Evolutionary conservation across 768 basidiomycete species (phyloP), one percentile per base, ranked within the genome.

Genomic region (Suillus luteus): DNA sequence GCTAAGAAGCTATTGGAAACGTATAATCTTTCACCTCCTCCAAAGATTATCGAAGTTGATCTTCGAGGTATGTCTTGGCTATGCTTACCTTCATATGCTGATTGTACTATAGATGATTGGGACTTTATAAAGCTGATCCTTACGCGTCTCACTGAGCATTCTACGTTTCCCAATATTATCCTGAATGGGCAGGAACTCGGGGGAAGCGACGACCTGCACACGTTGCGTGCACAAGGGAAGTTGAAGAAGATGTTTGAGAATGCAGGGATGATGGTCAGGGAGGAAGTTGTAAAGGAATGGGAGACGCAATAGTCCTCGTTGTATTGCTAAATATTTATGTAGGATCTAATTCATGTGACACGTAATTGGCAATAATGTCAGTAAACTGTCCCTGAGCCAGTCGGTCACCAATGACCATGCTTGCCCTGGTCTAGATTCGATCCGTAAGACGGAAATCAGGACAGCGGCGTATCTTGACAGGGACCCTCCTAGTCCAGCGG

Each of bases 161-260:
- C 81, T 8, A 93, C 92, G 4, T 92, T 93, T 72, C 92, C 92
- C 1, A 94, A 94, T 66, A 77, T 91, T 61, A 67, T 94, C 33
- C 69, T 93, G 14, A 79, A 80, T 22, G 91, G 91, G 10, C 79
- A 76, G 55, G 85, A 85, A 7, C 77, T 91, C 2, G 88, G 89
- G 11, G 91, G 91, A 40, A 87, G 82, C 1, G 90, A 91, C 66
- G 80, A 86, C 24, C 74, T 92, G 17, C 57, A 58, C 40, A 62
- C 71, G 14, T 71, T 90, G 57, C 86, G 90, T 69, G 68, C 73
- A 9, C 75, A 77, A 14, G 79, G 81, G 41, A 69, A 72, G 11
- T 76, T 90, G 43, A 76, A 74, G 46, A 72, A 69, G 5, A 62
- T 84, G 41, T 73, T 89, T 6, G 80, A 84, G 67, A 73, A 77